Percentiles rank a stretch among this genome's conserved stretches.
phyloP scores from a whole-genome alignment of 2,329 filamentous ascomycete genomes.

The Neurospora sp. region DNA sequence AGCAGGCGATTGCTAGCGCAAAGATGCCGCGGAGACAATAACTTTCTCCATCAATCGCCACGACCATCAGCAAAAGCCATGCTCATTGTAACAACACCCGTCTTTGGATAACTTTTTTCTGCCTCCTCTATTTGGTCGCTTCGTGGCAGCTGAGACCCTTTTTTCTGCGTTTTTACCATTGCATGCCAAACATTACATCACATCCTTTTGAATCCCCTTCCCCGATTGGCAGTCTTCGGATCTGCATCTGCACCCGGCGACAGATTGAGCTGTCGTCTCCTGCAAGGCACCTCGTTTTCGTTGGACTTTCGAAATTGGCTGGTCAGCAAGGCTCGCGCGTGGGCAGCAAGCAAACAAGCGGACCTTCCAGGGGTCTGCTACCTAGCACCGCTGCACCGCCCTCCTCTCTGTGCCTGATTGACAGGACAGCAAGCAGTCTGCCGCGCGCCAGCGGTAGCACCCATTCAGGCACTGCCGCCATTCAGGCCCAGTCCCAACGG shows the following conservation, averaged over 20 bases:
- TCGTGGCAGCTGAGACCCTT: not conserved
- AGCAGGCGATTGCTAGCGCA: not conserved
- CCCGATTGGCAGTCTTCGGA: not conserved
- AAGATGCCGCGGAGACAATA: not conserved
- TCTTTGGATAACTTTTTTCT: not conserved
- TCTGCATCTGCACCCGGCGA: not conserved
- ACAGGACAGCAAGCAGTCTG: not conserved
- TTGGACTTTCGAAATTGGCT: not conserved
- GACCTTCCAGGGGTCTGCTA: not conserved
- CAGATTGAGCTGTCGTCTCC: not conserved
- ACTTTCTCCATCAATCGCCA: not conserved
- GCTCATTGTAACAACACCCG: not conserved
- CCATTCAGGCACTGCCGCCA: not conserved
- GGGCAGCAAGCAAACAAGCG: not conserved
- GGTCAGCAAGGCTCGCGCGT: not conserved
- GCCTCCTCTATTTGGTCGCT: not conserved
- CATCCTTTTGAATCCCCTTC: not conserved
- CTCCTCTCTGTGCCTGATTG: not conserved
- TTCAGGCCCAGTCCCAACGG: not conserved
- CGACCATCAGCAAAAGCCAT: not conserved
- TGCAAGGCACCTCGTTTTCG: not conserved
- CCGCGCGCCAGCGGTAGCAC: not conserved
- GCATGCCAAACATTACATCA: not conserved
- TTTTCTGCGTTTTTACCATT: not conserved
- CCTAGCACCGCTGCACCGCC: not conserved